These are phyloP conservation scores for Sporothrix pallida DNA, from an alignment of 2,329 filamentous ascomycete genomes.

Conservation along the genomic window DNA sequence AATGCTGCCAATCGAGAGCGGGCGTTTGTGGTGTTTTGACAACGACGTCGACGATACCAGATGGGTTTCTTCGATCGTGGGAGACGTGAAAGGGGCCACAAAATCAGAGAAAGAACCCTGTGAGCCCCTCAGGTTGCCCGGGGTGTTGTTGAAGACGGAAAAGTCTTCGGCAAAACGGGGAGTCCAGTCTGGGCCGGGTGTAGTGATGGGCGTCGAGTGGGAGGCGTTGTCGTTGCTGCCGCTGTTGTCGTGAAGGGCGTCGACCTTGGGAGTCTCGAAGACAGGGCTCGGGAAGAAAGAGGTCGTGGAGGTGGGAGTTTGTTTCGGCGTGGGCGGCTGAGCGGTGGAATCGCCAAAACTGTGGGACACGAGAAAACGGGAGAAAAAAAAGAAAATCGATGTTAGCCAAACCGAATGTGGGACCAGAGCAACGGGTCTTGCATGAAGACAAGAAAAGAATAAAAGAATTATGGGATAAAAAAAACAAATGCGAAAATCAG, in stretches of 20 bases:
- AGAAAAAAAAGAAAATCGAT: constrained; percentile 32
- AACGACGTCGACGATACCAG: constrained; percentile 36
- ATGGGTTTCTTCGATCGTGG: constrained; percentile 36
- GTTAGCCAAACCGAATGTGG: constrained; percentile 36
- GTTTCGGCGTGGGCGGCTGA: constrained; percentile 64
- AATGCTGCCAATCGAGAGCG: constrained; percentile 58
- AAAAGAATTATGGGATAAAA: background rate
- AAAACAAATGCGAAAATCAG: background rate
- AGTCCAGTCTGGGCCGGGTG: constrained; percentile 54
- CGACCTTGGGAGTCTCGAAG: constrained; percentile 62
- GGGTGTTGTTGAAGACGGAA: constrained; percentile 69
- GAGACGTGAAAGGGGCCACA: constrained; percentile 46
- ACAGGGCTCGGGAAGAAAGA: constrained; percentile 59
- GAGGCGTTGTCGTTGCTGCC: constrained; percentile 49
- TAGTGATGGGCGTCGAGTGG: constrained; percentile 30
- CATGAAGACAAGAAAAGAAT: constrained; percentile 10
- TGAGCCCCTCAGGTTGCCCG: constrained; percentile 60
- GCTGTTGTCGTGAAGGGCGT: constrained; percentile 38
- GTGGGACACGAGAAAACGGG: constrained; percentile 39
- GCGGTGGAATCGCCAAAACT: constrained; percentile 70
- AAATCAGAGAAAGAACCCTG: constrained; percentile 56
- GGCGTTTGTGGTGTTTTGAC: constrained; percentile 48
- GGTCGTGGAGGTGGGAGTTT: constrained; percentile 59
- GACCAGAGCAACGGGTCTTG: constrained; percentile 29
- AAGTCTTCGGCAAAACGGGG: constrained; percentile 69